Base-by-base conservation (phyloP, 352 stramenopile genomes). In the Globisporangium uncinulatum region DNA sequence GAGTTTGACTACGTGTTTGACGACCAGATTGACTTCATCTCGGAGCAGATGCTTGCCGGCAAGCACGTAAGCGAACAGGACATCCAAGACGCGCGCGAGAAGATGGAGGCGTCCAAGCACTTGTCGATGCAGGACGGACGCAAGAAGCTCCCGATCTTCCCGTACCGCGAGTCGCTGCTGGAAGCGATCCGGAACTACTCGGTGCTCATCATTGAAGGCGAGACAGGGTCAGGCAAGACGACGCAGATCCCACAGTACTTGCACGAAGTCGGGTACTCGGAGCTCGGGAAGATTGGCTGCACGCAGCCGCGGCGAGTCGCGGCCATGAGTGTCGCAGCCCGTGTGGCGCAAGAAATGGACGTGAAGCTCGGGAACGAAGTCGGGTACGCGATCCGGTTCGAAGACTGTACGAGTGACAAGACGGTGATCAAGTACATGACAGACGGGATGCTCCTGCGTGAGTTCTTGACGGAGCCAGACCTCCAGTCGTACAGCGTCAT, bases 361-460 rank as follows among this genome's bases (percentile, higher is more conserved):
- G 89, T 98, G 14, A 96, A 97, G 62, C 69, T 99, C 6, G 97
- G 97, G 13, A 90, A 98, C 50, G 94, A 99, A 74, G 97, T 99
- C 24, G 97, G 97, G 0, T 99, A 99, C 72, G 96, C 87, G 31
- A 99, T 99, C 64, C 96, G 98, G 56, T 99, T 99, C 67, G 97
- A 99, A 69, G 98, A 99, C 71, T 99, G 96, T 63, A 99, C 97
- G 21, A 98, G 84, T 56, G 92, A 98, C 56, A 92, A 97, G 51
- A 99, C 98, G 1, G 70, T 95, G 29, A 92, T 99, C 55, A 97
- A 98, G 71, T 99, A 99, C 79, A 99, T 99, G 94, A 99, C 98
- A 1, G 97, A 99, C 70, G 98, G 97, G 68, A 99, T 99, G 96
- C 72, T 99, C 21, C 76, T 99, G 41, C 88, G 97, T 43, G 97